phyloP scores from a whole-genome alignment of 2,329 filamentous ascomycete species.

The Botrytis fabae region DNA sequence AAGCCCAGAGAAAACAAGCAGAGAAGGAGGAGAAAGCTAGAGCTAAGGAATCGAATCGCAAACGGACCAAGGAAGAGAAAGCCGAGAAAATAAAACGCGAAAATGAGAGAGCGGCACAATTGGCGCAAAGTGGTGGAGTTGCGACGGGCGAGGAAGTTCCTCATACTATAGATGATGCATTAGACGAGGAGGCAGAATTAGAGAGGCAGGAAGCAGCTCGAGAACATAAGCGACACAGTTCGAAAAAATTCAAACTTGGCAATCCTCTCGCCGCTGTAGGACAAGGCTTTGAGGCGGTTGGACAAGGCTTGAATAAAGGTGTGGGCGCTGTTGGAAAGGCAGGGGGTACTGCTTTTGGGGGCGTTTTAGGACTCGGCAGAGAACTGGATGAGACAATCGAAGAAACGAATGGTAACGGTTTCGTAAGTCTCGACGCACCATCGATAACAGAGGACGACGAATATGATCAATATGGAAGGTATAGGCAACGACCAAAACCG shows the following conservation, averaged over 20 bases:
- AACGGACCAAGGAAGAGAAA: slow-evolving; percentile 40
- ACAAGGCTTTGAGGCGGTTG: slow-evolving; percentile 36
- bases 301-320: slow-evolving; percentile 36
- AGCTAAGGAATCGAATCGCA: slow-evolving; percentile 51
- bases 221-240: slow-evolving; percentile 18
- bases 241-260: slow-evolving; percentile 34
- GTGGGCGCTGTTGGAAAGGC: slow-evolving; percentile 39
- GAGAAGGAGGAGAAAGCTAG: slow-evolving; percentile 44
- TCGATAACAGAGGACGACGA: slow-evolving; percentile 32
- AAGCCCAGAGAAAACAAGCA: slow-evolving; percentile 68
- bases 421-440: slow-evolving; percentile 34
- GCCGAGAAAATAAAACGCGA: slow-evolving; percentile 37
- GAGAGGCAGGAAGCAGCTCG: slow-evolving; percentile 26
- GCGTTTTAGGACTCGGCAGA: slow-evolving; percentile 49
- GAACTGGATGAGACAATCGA: slow-evolving; percentile 55
- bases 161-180: slow-evolving; percentile 50
- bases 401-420: slow-evolving; percentile 52
- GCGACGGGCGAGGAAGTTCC: slow-evolving; percentile 55
- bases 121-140: slow-evolving; percentile 52
- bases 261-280: slow-evolving; percentile 36
- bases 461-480: slow-evolving; percentile 39
- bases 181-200: slow-evolving; percentile 44
- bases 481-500: slow-evolving; percentile 27
- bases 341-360: slow-evolving; percentile 48
- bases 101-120: slow-evolving; percentile 45